Percentiles rank a stretch among this genome's conserved stretches.
These are phyloP conservation scores for Cardamine chenopodiifolia DNA, from an alignment of 345 rosid species.

Conservation along the genomic window DNA sequence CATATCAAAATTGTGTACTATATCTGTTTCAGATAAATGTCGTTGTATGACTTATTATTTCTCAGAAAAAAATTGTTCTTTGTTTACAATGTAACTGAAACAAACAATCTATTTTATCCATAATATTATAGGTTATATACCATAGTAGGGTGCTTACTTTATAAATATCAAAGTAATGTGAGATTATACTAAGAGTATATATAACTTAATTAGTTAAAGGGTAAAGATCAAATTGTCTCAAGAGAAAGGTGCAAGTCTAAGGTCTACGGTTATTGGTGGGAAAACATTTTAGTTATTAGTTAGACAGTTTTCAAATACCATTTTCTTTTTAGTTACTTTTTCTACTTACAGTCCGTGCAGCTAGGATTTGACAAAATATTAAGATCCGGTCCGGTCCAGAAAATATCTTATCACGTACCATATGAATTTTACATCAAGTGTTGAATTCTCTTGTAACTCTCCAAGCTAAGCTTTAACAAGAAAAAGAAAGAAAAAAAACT, in stretches of 20 bases:
- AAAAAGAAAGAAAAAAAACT: too few relatives aligned
- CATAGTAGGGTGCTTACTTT: neutral
- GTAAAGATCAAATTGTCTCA: slow-evolving; percentile 2
- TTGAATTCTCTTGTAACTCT: neutral
- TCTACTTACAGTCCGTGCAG: too few relatives aligned
- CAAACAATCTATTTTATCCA: neutral
- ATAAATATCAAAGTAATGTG: neutral
- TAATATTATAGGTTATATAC: neutral
- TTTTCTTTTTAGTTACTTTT: neutral
- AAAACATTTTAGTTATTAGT: neutral
- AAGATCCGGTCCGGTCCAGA: neutral
- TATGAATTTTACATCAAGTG: too few relatives aligned
- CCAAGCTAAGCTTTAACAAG: neutral
- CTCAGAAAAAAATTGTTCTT: neutral
- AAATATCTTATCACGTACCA: too few relatives aligned
- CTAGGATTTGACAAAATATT: neutral
- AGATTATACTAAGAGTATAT: neutral
- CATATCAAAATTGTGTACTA: neutral
- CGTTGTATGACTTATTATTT: neutral
- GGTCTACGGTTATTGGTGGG: neutral
- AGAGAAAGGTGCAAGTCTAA: slow-evolving; percentile 7
- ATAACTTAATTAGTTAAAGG: neutral
- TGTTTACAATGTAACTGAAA: too few relatives aligned
- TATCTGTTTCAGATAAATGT: neutral
- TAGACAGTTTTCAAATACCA: neutral